phyloP scores from a whole-genome alignment of 1,139 yeast genomes.

The Saccharomyces hybrid region DNA sequence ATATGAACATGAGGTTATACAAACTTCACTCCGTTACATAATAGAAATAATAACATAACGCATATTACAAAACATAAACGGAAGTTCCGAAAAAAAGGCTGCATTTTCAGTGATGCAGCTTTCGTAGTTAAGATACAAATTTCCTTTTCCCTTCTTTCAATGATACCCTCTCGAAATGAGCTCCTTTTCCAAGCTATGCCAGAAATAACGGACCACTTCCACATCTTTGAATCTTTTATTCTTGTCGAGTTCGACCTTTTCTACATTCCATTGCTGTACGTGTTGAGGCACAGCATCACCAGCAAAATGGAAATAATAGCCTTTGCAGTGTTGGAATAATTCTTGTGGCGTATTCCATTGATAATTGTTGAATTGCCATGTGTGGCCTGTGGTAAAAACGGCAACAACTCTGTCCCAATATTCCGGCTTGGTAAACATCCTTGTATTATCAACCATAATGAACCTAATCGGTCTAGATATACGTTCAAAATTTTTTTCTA shows the following conservation, averaged over 20 bases:
- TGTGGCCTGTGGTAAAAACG: constrained; percentile 91
- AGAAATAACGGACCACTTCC: constrained; percentile 74
- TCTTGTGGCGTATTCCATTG: constrained; percentile 74
- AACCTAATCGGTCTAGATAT: constrained; percentile 29
- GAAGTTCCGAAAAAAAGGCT: not conserved
- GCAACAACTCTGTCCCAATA: constrained; percentile 97
- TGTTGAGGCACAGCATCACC: constrained; percentile 76
- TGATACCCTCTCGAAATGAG: constrained; percentile 41
- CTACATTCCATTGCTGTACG: constrained; percentile 82
- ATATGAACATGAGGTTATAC: not conserved
- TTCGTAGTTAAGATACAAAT: too few species aligned
- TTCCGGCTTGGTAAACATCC: constrained; percentile 84
- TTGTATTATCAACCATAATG: constrained; percentile 75
- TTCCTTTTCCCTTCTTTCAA: constrained; percentile 5
- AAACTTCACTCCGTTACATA: not conserved
- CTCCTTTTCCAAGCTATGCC: constrained; percentile 67
- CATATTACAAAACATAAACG: not conserved
- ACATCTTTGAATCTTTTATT: constrained; percentile 81
- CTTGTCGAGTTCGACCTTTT: constrained; percentile 68
- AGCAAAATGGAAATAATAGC: constrained; percentile 66
- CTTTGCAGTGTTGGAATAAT: constrained; percentile 76
- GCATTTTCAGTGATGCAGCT: too few species aligned
- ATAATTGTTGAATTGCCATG: constrained; percentile 91
- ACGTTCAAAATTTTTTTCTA: constrained; percentile 29
- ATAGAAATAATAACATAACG: not conserved